Evolutionary conservation across 345 rosid species (phyloP), one percentile per base, ranked within the genome.

Genomic region (Boechera divaricarpa): DNA sequence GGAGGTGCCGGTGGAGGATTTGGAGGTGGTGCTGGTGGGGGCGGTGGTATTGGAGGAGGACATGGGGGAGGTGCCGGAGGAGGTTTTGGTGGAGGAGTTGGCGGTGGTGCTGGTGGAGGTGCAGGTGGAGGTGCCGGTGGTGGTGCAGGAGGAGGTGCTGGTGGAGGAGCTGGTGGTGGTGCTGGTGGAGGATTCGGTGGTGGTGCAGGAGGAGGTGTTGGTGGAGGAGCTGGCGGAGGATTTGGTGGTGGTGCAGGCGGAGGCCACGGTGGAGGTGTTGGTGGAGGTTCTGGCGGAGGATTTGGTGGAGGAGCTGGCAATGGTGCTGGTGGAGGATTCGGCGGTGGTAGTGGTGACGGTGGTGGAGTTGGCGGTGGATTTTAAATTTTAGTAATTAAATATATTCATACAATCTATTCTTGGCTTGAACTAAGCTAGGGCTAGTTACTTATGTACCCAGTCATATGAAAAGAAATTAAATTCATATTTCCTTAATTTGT

Each of bases 301-400:
- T 42, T 63, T 10, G 67, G 61, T 3, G 80, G 81, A 24, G 76
- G 76, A 42, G 73, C 77, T 2, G 79, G 79, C 0, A 74, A 74
- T 16, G 79, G 79, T 3, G 74, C 56, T 29, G 80, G 80, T 21
- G 80, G 75, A 42, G 76, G 76, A 54, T 70, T 70, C 6, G 76
- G 80, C 0, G 80, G 80, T 10, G 80, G 73, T 3, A 74, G 70
- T 21, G 81, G 70, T 62, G 63, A 44, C 1, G 77, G 77, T 2
- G 72, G 72, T 65, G 78, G 77, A 7, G 6, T 69, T 61, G 74
- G 78, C 24, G 74, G 75, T 73, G 74, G n/a, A 47, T 71, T 56
- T 64, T 77, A 71, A 71, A 4, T 16, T 7, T 11, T n/a, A 26
- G 51, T 56, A 71, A 47, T 53, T 49, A 51, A 57, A 39, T 11